Percentiles rank a stretch among this genome's conserved stretches.
Evolutionary conservation across 495 filamentous ascomycete genomes (phyloP).

Genomic region (Penicillium lagena): DNA sequence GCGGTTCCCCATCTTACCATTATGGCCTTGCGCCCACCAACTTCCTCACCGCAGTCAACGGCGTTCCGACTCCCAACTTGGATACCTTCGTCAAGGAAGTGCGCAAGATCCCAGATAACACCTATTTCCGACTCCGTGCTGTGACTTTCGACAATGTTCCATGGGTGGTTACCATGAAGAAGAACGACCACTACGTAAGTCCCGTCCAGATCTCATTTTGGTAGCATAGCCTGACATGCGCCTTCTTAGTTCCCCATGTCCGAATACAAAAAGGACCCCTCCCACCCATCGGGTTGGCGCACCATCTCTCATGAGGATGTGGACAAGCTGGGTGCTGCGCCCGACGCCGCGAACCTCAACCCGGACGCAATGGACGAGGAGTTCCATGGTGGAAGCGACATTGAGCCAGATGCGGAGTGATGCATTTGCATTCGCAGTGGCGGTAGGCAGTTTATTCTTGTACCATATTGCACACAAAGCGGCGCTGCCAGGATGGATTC

Average conservation of each 20-base stretch:
- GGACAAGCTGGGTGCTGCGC: slow-evolving; percentile 24
- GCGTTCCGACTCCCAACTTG: slow-evolving; percentile 72
- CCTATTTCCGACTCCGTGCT: slow-evolving; percentile 89
- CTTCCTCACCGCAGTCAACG: slow-evolving; percentile 95
- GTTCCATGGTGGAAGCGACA: slow-evolving; percentile 27
- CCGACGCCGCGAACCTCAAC: slow-evolving; percentile 37
- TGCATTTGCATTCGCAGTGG: neutral
- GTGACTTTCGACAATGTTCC: slow-evolving; percentile 97
- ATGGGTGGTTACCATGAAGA: slow-evolving; percentile 99
- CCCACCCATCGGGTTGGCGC: slow-evolving; percentile 59
- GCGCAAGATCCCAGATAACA: slow-evolving; percentile 86
- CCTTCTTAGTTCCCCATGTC: slow-evolving; percentile 70
- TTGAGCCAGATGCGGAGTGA: slow-evolving; percentile 31
- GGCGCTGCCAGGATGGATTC: too few relatives aligned
- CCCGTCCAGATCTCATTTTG: neutral
- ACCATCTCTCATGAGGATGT: slow-evolving; percentile 64
- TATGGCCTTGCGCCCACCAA: slow-evolving; percentile 94
- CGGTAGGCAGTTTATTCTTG: slow-evolving; percentile 5
- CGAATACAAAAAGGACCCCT: slow-evolving; percentile 72
- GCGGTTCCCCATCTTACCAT: slow-evolving; percentile 84
- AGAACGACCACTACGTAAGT: slow-evolving; percentile 91
- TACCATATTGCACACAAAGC: slow-evolving; percentile 10
- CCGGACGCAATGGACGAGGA: slow-evolving; percentile 42
- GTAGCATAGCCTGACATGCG: neutral
- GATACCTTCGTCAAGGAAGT: slow-evolving; percentile 72